phyloP scores from a whole-genome alignment of 495 filamentous ascomycete genomes.

The Oleoguttula mirabilis region DNA sequence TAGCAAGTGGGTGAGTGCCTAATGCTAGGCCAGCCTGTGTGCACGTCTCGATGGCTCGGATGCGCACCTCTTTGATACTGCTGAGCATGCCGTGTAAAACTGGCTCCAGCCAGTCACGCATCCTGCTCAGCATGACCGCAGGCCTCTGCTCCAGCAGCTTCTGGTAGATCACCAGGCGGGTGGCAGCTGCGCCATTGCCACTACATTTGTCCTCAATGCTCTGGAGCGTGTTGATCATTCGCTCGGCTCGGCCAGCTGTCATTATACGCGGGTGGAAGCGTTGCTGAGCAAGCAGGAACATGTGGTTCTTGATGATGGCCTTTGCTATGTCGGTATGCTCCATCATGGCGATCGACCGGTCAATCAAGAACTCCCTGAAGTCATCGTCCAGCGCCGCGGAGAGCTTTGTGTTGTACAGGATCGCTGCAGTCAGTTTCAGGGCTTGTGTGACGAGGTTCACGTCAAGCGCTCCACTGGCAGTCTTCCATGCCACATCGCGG shows the following conservation, averaged over 20 bases:
- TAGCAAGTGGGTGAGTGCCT: constrained; percentile 52
- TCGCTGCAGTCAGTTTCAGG: constrained; percentile 57
- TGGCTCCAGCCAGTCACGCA: constrained; percentile 61
- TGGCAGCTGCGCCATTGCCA: constrained; percentile 63
- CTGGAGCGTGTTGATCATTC: constrained; percentile 55
- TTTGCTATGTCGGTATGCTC: constrained; percentile 56
- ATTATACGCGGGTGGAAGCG: constrained; percentile 64
- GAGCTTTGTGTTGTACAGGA: constrained; percentile 57
- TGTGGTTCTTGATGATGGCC: constrained; percentile 59
- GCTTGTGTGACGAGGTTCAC: constrained; percentile 59
- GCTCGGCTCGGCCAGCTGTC: constrained; percentile 52
- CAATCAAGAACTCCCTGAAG: constrained; percentile 65
- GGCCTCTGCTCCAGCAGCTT: constrained; percentile 58
- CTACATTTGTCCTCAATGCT: constrained; percentile 59
- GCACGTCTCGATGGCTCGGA: constrained; percentile 61
- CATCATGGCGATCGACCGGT: constrained; percentile 60
- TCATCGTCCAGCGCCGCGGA: constrained; percentile 56
- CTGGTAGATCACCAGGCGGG: constrained; percentile 63
- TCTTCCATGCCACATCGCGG: constrained; percentile 43
- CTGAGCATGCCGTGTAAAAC: constrained; percentile 73
- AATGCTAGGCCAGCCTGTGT: constrained; percentile 50
- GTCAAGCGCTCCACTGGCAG: constrained; percentile 24
- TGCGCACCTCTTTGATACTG: constrained; percentile 59
- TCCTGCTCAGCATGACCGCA: constrained; percentile 48
- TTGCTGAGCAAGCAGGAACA: constrained; percentile 65